phyloP scores from a whole-genome alignment of 345 rosid genomes.

The Fremontodendron californicum region DNA sequence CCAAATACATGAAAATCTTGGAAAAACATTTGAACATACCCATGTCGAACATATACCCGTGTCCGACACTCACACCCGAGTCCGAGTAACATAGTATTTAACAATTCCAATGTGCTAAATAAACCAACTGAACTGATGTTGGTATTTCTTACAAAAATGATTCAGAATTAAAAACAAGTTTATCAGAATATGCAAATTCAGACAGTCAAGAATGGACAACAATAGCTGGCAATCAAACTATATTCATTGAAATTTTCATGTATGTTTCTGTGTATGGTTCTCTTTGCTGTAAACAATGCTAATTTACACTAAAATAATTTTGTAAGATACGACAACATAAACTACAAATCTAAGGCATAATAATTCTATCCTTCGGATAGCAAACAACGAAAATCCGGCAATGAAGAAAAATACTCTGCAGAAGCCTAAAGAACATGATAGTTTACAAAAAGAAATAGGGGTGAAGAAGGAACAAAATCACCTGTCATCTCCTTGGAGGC shows the following conservation, averaged over 20 bases:
- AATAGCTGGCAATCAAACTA: background rate
- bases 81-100: no score
- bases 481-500: conserved; percentile 36
- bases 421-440: conserved; percentile 32
- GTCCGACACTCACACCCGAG: no score
- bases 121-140: no score
- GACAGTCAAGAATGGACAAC: background rate
- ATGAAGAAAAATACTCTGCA: conserved; percentile 19
- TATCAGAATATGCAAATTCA: background rate
- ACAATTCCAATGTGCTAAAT: background rate
- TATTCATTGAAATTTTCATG: conserved; percentile 1
- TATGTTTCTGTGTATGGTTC: background rate
- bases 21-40: no score
- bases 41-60: no score
- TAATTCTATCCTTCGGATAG: conserved; percentile 62
- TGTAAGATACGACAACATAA: conserved; percentile 12
- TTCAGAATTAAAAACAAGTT: background rate
- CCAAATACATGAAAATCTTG: no score
- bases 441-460: conserved; percentile 11
- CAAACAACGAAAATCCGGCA: conserved; percentile 28
- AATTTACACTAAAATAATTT: conserved; percentile 38
- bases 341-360: conserved; percentile 19
- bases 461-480: conserved; percentile 17
- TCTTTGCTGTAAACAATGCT: conserved; percentile 16
- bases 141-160: background rate